A percentile compares a stretch with the other conserved stretches of the same genome.
Conservation (phyloP, 768 basidiomycete genomes). For the Boletus rubescentipes region DNA sequence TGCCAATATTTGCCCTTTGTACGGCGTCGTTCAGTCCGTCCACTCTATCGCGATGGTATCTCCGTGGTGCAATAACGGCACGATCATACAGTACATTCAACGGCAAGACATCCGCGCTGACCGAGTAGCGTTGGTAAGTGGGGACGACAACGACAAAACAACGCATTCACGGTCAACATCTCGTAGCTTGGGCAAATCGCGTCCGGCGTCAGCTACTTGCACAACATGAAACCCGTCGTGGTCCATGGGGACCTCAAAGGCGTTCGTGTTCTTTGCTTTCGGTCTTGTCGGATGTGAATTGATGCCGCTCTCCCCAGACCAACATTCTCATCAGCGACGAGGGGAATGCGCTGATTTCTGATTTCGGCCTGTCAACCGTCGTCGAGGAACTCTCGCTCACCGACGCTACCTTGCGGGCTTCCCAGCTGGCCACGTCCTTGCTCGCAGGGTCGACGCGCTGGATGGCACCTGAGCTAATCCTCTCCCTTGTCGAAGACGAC, state of each 20-base stretch:
- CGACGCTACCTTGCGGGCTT: constrained; percentile 20
- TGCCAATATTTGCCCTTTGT: constrained; percentile 52
- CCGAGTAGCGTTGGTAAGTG: constrained; percentile 47
- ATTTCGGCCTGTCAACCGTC: constrained; percentile 61
- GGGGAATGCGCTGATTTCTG: constrained; percentile 55
- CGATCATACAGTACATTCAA: constrained; percentile 49
- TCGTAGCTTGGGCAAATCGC: constrained; percentile 53
- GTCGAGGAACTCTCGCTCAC: constrained; percentile 49
- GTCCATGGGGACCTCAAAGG: constrained; percentile 65
- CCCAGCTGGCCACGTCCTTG: constrained; percentile 31
- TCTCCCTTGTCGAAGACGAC: constrained; percentile 49
- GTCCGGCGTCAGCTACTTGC: constrained; percentile 56
- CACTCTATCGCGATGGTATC: constrained; percentile 63
- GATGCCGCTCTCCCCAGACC: constrained; percentile 34
- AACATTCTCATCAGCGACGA: constrained; percentile 57
- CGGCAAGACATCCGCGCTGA: constrained; percentile 40
- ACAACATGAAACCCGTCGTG: constrained; percentile 52
- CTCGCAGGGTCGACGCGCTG: constrained; percentile 37
- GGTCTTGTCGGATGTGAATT: background rate
- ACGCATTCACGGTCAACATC: background rate
- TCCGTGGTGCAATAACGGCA: constrained; percentile 62
- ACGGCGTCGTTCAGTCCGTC: constrained; percentile 51
- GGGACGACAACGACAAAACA: background rate
- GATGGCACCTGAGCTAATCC: constrained; percentile 56
- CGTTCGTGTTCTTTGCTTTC: constrained; percentile 33